A percentile compares a stretch with the other conserved stretches of the same genome.
These are phyloP conservation scores for Solanum corneliomulleri DNA, from an alignment of 257 asterid genomes.

Conservation along the genomic window DNA sequence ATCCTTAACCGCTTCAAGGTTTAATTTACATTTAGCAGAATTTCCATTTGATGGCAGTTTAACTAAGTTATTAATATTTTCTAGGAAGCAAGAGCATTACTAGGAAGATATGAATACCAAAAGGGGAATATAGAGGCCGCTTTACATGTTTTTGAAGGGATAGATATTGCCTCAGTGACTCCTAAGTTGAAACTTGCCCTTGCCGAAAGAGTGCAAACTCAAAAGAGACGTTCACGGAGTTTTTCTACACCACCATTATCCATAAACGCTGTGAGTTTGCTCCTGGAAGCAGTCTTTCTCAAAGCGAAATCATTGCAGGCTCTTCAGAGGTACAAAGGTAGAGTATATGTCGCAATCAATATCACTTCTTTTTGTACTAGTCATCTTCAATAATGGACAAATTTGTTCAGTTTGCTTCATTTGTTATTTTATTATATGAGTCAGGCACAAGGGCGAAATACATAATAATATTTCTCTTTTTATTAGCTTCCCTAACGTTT, in stretches of 20 bases:
- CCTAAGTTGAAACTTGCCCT: slow-evolving; percentile 69
- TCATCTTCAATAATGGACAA: not conserved
- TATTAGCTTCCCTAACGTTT: not conserved
- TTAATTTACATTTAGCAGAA: not conserved
- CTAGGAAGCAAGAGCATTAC: slow-evolving; percentile 94
- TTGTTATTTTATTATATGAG: not conserved
- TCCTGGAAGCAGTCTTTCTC: slow-evolving; percentile 70
- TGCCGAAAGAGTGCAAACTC: slow-evolving; percentile 39
- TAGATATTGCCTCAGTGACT: slow-evolving; percentile 57
- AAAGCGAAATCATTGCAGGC: slow-evolving; percentile 81
- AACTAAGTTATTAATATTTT: not conserved
- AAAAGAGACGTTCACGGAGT: slow-evolving; percentile 39
- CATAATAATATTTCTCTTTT: not conserved
- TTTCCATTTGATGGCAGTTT: not conserved
- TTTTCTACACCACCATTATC: slow-evolving; percentile 59
- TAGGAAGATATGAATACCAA: slow-evolving; percentile 88
- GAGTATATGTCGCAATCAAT: not conserved
- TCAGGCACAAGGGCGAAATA: not conserved
- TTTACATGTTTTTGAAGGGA: slow-evolving; percentile 86
- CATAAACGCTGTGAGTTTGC: slow-evolving; percentile 66
- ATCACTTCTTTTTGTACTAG: not conserved
- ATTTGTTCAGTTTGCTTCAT: not conserved
- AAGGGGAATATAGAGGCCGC: slow-evolving; percentile 88
- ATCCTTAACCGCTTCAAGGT: not conserved
- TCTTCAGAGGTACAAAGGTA: slow-evolving; percentile 84